Conservation (phyloP, 257 asterid species). For the Gentiana dahurica region DNA sequence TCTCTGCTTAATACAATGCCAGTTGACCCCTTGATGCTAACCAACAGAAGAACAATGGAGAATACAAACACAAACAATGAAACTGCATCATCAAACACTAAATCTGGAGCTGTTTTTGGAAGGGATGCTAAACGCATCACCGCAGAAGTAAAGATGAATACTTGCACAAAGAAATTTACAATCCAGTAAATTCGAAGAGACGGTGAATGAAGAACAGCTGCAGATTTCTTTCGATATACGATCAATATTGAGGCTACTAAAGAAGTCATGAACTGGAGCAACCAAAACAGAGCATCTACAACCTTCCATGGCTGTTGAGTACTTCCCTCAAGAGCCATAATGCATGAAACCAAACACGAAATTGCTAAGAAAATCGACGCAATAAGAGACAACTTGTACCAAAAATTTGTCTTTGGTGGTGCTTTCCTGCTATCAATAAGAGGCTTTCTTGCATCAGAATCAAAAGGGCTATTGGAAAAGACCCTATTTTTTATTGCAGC, state of each 20-base stretch:
- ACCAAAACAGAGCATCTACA: conserved; percentile 21
- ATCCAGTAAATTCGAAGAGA: conserved; percentile 16
- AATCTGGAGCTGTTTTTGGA: conserved; percentile 24
- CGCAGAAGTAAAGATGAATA: conserved; percentile 28
- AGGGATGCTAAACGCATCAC: conserved; percentile 10
- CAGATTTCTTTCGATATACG: conserved; percentile 11
- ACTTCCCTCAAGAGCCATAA: conserved; percentile 21
- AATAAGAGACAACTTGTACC: conserved; percentile 21
- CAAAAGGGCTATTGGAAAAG: too few relatives aligned
- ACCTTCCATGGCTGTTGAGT: conserved; percentile 31
- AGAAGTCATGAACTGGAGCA: too few relatives aligned
- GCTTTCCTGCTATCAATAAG: conserved; percentile 30
- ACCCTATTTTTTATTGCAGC: conserved; percentile 37
- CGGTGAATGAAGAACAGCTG: conserved; percentile 43
- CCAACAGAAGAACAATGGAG: too few relatives aligned
- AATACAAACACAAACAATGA: too few relatives aligned
- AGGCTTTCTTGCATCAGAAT: conserved; percentile 17
- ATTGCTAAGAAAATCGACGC: conserved; percentile 27
- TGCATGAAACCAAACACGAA: conserved; percentile 30
- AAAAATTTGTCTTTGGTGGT: conserved; percentile 21
- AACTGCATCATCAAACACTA: conserved; percentile 51
- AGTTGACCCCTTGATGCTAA: conserved; percentile 37
- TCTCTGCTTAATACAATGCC: conserved; percentile 30
- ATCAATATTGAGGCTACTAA: too few relatives aligned
- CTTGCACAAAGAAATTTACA: conserved; percentile 31